Percentiles rank a stretch among this genome's conserved stretches.
phyloP scores from a whole-genome alignment of 345 rosid species.

The Lenwebbia sp. region DNA sequence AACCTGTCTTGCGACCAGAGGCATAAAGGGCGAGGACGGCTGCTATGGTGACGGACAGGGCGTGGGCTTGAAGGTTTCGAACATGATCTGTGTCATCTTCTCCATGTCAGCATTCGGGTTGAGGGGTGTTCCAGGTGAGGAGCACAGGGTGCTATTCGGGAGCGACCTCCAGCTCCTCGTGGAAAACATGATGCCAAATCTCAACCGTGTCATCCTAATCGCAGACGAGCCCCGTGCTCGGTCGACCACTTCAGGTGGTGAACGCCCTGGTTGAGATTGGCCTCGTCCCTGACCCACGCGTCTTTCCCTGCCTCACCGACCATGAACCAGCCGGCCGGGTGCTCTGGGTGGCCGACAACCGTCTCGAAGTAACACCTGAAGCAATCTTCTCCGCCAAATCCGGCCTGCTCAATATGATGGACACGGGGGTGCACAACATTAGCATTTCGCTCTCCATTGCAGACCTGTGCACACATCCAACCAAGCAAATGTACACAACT shows the following conservation, averaged over 20 bases:
- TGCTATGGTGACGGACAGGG: conserved; percentile 9
- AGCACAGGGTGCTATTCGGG: conserved; percentile 17
- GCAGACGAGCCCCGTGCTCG: conserved; percentile 10
- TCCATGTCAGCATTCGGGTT: conserved; percentile 18
- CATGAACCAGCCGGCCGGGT: background rate
- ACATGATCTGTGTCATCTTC: conserved; percentile 16
- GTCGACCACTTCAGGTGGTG: conserved; percentile 6
- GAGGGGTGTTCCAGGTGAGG: conserved; percentile 12
- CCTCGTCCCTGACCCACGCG: conserved; percentile 11
- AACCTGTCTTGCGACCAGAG: conserved; percentile 13
- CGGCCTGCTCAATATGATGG: too few relatives aligned
- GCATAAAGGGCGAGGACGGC: conserved; percentile 17
- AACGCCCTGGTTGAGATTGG: conserved; percentile 10
- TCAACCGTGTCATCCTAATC: conserved; percentile 19
- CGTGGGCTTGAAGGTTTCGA: conserved; percentile 16
- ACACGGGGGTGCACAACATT: too few relatives aligned
- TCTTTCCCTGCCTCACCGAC: conserved; percentile 10
- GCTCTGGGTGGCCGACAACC: background rate
- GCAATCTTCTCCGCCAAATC: too few relatives aligned
- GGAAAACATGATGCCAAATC: conserved; percentile 10
- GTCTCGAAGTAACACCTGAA: too few relatives aligned
- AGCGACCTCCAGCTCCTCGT: conserved; percentile 8
- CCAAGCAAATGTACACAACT: too few relatives aligned
- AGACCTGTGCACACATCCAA: too few relatives aligned
- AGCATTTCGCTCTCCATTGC: too few relatives aligned